A percentile compares a stretch with the other conserved stretches of the same genome.
These are phyloP conservation scores for Fusarium sp. DNA, from an alignment of 2,329 filamentous ascomycete genomes.

Conservation along the genomic window DNA sequence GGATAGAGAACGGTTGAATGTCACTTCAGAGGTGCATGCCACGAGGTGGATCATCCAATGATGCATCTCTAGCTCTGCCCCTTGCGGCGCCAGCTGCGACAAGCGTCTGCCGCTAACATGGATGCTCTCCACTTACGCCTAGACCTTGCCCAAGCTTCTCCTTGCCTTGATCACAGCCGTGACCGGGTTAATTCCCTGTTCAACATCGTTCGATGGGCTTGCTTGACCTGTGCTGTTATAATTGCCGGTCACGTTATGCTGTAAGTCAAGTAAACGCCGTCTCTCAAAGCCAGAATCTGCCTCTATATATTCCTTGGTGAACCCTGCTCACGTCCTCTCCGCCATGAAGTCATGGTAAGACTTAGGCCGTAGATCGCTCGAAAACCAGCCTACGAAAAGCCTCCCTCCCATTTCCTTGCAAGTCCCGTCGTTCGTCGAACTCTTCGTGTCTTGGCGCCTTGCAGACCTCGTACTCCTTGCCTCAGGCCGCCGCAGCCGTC, in stretches of 20 bases:
- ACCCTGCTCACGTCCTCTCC: slow-evolving; percentile 12
- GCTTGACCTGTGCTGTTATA: slow-evolving; percentile 1
- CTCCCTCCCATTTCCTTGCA: slow-evolving; percentile 32
- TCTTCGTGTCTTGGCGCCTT: slow-evolving; percentile 19
- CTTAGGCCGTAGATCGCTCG: slow-evolving; percentile 25
- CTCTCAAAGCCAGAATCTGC: neutral
- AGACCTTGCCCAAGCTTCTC: slow-evolving; percentile 27
- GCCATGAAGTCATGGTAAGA: slow-evolving; percentile 32
- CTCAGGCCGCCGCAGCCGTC: slow-evolving; percentile 22
- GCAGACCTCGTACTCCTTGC: slow-evolving; percentile 7
- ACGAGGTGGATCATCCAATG: slow-evolving; percentile 40
- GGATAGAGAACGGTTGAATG: neutral
- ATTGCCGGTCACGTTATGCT: slow-evolving; percentile 2
- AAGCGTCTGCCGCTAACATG: slow-evolving; percentile 32
- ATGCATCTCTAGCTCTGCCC: slow-evolving; percentile 41
- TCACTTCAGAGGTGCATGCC: slow-evolving; percentile 29
- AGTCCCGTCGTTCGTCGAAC: slow-evolving; percentile 24
- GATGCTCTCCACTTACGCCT: slow-evolving; percentile 37
- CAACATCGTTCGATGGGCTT: slow-evolving; percentile 33
- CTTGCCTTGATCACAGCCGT: slow-evolving; percentile 10
- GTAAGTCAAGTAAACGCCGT: neutral
- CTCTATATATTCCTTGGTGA: neutral
- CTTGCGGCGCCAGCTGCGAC: slow-evolving; percentile 38
- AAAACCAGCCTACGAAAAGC: slow-evolving; percentile 3
- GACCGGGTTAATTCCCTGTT: slow-evolving; percentile 28